A percentile compares a stretch with the other conserved stretches of the same genome.
These are phyloP conservation scores for Mycosphaerella arachidis DNA, from an alignment of 2,329 filamentous ascomycete genomes.

Conservation along the genomic window DNA sequence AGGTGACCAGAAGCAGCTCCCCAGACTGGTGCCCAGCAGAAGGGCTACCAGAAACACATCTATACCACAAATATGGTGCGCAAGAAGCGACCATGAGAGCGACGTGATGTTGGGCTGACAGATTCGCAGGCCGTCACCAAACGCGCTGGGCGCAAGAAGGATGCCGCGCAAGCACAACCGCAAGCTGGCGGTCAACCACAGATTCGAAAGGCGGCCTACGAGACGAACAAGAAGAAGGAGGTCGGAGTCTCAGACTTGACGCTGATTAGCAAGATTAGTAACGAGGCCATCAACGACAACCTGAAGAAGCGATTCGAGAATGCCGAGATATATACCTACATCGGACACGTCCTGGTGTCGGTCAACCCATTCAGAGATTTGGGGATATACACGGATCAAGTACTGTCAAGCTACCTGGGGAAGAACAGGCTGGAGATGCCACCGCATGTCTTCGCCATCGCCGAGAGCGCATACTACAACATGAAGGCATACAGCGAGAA, in stretches of 20 bases:
- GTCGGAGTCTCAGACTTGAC: constrained; percentile 97
- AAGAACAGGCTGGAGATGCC: constrained; percentile 86
- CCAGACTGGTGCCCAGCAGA: constrained; percentile 2
- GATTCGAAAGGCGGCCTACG: constrained; percentile 93
- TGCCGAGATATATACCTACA: constrained; percentile 98
- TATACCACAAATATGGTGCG: constrained; percentile 3
- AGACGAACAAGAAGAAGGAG: constrained; percentile 97
- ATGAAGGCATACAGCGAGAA: constrained; percentile 99
- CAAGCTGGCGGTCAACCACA: constrained; percentile 53
- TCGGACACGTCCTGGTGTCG: constrained; percentile 97
- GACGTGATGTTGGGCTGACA: background rate
- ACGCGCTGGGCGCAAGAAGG: constrained; percentile 56
- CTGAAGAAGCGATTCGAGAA: constrained; percentile 97
- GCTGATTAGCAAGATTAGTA: constrained; percentile 95
- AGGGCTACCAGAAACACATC: background rate
- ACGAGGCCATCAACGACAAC: constrained; percentile 99
- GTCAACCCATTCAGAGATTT: constrained; percentile 95
- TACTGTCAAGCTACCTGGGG: constrained; percentile 88
- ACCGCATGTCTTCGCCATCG: constrained; percentile 95
- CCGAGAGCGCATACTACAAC: constrained; percentile 96
- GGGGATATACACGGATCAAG: constrained; percentile 94
- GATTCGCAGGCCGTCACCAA: constrained; percentile 50
- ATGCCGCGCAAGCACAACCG: constrained; percentile 39
- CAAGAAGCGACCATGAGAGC: background rate
- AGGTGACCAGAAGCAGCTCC: background rate